Evolutionary conservation across 2,329 filamentous ascomycete genomes (phyloP), one percentile per base, ranked within the genome.

Genomic region (Dothidotthia symphoricarpi): DNA sequence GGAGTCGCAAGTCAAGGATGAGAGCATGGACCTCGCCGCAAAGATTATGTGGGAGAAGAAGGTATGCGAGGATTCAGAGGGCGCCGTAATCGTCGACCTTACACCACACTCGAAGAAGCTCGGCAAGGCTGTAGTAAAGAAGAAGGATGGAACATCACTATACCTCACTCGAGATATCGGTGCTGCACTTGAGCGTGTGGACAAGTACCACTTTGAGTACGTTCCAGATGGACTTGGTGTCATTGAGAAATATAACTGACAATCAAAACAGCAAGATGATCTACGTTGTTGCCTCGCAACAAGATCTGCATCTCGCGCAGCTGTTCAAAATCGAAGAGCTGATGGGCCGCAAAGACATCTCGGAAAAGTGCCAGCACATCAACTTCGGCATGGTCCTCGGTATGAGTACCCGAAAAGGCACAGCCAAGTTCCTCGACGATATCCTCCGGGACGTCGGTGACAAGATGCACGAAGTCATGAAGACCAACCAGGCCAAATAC

Each of bases 391-490:
- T 83, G 77, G 79, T 83, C 40, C 72, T 78, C 39, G 81, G 53
- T 27, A 83, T 84, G 78, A 77, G 73, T 49, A 82, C 80, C 7
- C 73, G 80, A 49, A 82, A 81, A 63, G 80, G 80, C 15, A 72
- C 68, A 83, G 81, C 57, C 22, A 68, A 70, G 43, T 71, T 68
- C 41, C 63, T 75, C n/a, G 68, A 71, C 52, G 69, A 77, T 66
- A 72, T 73, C 41, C 59, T 75, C 28, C 65, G 69, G 39, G 63
- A 70, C 28, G 88, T 94, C 6, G 88, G 81, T 53, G 91, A 96
- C 38, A 88, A 90, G 70, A 98, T 98, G 93, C 91, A 97, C 75
- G 88, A 95, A 45, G 88, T 94, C 34, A 98, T 98, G 93, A 81
- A 75, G 69, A 85, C 85, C 73, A 97, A 97, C 67, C 77, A 86